Evolutionary conservation across 345 rosid species (phyloP).

Genomic region (Angophora floribunda): DNA sequence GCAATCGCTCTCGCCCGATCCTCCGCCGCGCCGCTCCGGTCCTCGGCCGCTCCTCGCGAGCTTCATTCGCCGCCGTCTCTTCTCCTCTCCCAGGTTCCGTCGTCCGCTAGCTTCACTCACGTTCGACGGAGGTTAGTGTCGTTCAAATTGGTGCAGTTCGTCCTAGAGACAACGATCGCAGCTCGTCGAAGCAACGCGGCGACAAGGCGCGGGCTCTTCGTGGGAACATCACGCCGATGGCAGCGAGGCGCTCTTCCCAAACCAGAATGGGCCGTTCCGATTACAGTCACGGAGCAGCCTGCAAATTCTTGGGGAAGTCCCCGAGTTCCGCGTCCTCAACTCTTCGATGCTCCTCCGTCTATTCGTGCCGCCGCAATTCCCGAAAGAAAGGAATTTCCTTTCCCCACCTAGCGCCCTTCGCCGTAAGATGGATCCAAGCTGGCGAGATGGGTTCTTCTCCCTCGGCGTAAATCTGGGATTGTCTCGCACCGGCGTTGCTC

Average conservation of each 20-base stretch:
- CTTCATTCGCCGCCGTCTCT: background rate
- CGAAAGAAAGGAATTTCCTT: conserved; percentile 3
- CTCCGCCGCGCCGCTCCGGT: background rate
- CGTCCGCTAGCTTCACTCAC: background rate
- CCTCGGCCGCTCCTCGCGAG: background rate
- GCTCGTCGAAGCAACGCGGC: background rate
- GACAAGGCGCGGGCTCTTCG: background rate
- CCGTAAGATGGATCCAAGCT: conserved; percentile 40
- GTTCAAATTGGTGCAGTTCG: background rate
- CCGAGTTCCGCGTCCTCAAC: background rate
- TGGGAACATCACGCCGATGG: background rate
- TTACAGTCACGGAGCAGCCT: background rate
- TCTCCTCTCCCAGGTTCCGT: background rate
- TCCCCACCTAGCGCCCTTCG: conserved; percentile 58
- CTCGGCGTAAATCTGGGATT: conserved; percentile 82
- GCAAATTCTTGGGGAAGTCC: rapidly evolving
- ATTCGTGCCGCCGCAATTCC: background rate
- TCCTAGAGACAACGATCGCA: background rate
- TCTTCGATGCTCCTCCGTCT: background rate
- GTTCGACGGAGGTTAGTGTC: background rate
- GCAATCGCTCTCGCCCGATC: background rate
- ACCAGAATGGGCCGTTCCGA: background rate
- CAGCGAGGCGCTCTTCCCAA: background rate
- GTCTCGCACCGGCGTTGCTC: conserved; percentile 67
- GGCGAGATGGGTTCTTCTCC: conserved; percentile 75